A percentile compares a stretch with the other conserved stretches of the same genome.
Evolutionary conservation across 352 stramenopile species (phyloP).

Genomic region (Blastocystis sp.): DNA sequence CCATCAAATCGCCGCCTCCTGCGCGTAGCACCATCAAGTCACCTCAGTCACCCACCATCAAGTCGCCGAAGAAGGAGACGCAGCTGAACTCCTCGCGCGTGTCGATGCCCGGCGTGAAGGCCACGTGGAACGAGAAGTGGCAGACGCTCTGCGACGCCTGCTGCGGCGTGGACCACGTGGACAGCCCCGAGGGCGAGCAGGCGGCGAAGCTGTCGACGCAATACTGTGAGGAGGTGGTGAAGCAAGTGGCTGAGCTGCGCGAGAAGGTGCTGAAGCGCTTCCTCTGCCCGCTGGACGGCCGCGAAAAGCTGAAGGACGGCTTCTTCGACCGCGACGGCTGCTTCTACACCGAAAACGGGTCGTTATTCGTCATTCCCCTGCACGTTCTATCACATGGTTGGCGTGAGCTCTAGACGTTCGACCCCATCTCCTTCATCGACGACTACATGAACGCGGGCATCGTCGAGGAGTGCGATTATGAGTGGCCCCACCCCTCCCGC

Average conservation of each 20-base stretch:
- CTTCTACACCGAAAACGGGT: constrained; percentile 33
- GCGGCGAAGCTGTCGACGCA: not conserved
- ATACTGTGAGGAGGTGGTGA: constrained; percentile 9
- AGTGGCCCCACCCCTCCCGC: not conserved
- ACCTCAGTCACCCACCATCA: not conserved
- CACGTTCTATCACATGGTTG: not conserved
- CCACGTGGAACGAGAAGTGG: constrained; percentile 51
- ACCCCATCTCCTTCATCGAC: constrained; percentile 17
- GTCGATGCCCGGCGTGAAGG: not conserved
- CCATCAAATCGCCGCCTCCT: no score
- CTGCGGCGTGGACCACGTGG: not conserved
- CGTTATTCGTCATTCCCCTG: constrained; percentile 57
- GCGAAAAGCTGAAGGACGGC: constrained; percentile 2
- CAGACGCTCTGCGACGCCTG: constrained; percentile 34
- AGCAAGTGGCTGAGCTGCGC: not conserved
- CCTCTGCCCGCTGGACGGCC: constrained; percentile 15
- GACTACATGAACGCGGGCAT: constrained; percentile 43
- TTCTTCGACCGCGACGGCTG: constrained; percentile 42
- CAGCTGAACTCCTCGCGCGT: constrained; percentile 2
- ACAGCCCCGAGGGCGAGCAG: not conserved
- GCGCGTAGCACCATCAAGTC: no score
- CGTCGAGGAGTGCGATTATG: constrained; percentile 23
- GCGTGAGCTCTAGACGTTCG: constrained; percentile 10
- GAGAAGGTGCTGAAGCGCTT: constrained; percentile 46
- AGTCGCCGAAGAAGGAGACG: not conserved